phyloP scores from a whole-genome alignment of 2,329 filamentous ascomycete species.

The Apiospora saccharicola region DNA sequence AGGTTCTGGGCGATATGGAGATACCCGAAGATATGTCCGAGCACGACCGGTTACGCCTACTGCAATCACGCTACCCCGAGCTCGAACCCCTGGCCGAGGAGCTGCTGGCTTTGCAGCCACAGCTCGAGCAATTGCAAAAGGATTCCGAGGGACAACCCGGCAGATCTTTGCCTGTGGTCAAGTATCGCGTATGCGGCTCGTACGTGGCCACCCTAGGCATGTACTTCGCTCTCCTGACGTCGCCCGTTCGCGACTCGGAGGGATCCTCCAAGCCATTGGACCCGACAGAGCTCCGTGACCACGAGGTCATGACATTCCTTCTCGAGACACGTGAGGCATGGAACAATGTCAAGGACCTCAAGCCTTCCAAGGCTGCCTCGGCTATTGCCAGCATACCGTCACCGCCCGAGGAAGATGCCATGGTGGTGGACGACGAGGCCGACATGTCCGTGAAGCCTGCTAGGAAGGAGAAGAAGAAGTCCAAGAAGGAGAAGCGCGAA shows the following conservation, averaged over 20 bases:
- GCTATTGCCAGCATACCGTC: slow-evolving; percentile 32
- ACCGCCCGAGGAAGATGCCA: slow-evolving; percentile 40
- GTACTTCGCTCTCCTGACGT: slow-evolving; percentile 95
- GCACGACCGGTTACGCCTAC: slow-evolving; percentile 76
- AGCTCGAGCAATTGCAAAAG: slow-evolving; percentile 65
- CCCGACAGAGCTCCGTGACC: slow-evolving; percentile 83
- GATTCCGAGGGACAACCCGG: slow-evolving; percentile 60
- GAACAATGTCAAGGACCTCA: slow-evolving; percentile 75
- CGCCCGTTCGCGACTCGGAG: slow-evolving; percentile 69
- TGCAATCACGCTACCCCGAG: slow-evolving; percentile 87
- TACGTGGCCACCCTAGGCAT: slow-evolving; percentile 88
- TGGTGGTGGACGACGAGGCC: slow-evolving; percentile 45
- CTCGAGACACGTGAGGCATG: slow-evolving; percentile 83
- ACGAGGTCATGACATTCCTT: slow-evolving; percentile 88
- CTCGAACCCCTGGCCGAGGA: slow-evolving; percentile 88
- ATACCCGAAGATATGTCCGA: slow-evolving; percentile 80
- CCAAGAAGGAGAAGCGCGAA: slow-evolving; percentile 47
- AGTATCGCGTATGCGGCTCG: slow-evolving; percentile 81
- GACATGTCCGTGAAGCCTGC: slow-evolving; percentile 34
- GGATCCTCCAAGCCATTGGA: slow-evolving; percentile 67
- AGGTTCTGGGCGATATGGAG: slow-evolving; percentile 84
- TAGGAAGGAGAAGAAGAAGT: slow-evolving; percentile 44
- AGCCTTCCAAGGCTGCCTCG: slow-evolving; percentile 48
- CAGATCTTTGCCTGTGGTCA: slow-evolving; percentile 69
- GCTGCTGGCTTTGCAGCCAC: slow-evolving; percentile 74